A percentile compares a stretch with the other conserved stretches of the same genome.
phyloP scores from a whole-genome alignment of 192 early-diverging fungal species.

The Backusella australiensis region DNA sequence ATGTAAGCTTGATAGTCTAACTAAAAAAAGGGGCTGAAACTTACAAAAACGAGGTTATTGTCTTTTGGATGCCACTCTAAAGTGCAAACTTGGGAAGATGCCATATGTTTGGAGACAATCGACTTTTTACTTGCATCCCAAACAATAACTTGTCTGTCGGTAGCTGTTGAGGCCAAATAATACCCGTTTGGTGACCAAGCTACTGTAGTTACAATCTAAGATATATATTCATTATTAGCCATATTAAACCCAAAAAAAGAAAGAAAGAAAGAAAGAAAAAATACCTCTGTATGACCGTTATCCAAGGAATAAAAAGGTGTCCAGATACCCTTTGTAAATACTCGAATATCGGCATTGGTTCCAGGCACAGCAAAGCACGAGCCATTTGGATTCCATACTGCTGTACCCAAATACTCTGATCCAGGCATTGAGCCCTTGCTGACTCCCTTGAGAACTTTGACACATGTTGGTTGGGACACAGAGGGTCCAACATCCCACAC shows the following conservation, averaged over 20 bases:
- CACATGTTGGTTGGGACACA: slow-evolving; percentile 36
- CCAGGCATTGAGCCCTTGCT: slow-evolving; percentile 42
- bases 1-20: neutral
- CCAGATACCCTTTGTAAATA: slow-evolving; percentile 29
- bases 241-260: neutral
- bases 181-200: slow-evolving; percentile 67
- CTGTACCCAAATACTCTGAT: slow-evolving; percentile 35
- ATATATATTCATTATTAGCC: neutral
- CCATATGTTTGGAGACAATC: slow-evolving; percentile 38
- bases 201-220: slow-evolving; percentile 41
- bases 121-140: slow-evolving; percentile 64
- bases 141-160: slow-evolving; percentile 49
- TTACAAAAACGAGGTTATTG: slow-evolving; percentile 63
- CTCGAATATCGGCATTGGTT: slow-evolving; percentile 33
- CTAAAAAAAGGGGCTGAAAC: neutral
- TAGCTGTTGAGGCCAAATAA: slow-evolving; percentile 53
- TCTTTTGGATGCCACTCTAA: slow-evolving; percentile 66
- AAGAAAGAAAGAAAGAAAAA: neutral
- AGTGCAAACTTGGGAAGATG: slow-evolving; percentile 44
- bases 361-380: slow-evolving; percentile 59
- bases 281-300: neutral
- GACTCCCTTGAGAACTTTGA: slow-evolving; percentile 37
- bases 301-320: slow-evolving; percentile 27
- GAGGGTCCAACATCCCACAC: slow-evolving; percentile 60
- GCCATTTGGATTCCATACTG: slow-evolving; percentile 67